Evolutionary conservation across 2,329 filamentous ascomycete genomes (phyloP).

Genomic region (Fusarium fujikuroi): DNA sequence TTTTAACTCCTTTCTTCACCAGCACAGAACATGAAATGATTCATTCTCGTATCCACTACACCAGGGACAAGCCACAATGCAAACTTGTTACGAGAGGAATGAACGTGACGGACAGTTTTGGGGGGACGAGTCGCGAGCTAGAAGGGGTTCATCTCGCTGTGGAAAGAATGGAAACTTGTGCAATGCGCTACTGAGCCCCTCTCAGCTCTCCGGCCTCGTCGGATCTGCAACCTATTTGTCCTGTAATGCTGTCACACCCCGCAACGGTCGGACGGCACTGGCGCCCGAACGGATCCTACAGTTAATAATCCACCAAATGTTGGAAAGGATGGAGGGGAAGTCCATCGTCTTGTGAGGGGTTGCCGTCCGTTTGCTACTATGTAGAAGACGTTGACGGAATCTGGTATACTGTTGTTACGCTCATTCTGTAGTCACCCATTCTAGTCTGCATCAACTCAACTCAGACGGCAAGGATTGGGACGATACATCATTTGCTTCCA

Average conservation of each 20-base stretch:
- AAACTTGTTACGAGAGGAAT: constrained; percentile 22
- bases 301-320: constrained; percentile 22
- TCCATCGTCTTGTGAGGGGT: constrained; percentile 23
- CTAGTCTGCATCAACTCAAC: neutral
- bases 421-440: neutral
- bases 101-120: constrained; percentile 9
- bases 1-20: constrained; percentile 9
- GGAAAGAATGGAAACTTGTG: constrained; percentile 39
- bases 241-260: constrained; percentile 39
- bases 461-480: constrained; percentile 6
- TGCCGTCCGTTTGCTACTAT: constrained; percentile 5
- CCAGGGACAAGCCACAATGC: constrained; percentile 15
- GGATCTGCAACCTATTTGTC: constrained; percentile 45
- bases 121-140: constrained; percentile 25
- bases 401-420: neutral
- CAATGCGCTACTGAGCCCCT: constrained; percentile 32
- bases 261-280: constrained; percentile 45
- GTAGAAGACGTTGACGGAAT: neutral
- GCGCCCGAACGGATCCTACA: constrained; percentile 40
- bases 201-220: constrained; percentile 37
- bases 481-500: neutral
- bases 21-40: constrained; percentile 16
- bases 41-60: constrained; percentile 29
- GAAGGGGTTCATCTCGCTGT: constrained; percentile 36
- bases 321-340: constrained; percentile 23